Evolutionary conservation across 768 basidiomycete genomes (phyloP).

Genomic region (Lentinus tigrinus): DNA sequence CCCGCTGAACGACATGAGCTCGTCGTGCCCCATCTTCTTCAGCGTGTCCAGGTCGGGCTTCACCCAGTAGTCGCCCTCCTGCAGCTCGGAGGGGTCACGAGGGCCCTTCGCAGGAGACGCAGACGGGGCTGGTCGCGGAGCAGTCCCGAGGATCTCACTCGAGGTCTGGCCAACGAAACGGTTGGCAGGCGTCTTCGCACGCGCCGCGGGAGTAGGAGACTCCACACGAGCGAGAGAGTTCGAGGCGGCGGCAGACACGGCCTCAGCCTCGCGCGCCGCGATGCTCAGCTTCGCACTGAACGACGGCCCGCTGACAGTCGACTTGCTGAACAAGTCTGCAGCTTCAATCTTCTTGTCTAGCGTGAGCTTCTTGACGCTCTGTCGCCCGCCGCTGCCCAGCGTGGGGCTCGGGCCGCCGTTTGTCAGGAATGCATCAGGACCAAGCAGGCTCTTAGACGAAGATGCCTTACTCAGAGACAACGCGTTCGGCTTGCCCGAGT

Average conservation of each 20-base stretch:
- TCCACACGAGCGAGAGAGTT: slow-evolving; percentile 28
- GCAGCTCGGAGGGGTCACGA: slow-evolving; percentile 42
- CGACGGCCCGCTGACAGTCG: slow-evolving; percentile 46
- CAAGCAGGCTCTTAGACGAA: slow-evolving; percentile 34
- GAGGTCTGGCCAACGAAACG: slow-evolving; percentile 40
- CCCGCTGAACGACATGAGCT: slow-evolving; percentile 69
- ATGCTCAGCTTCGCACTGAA: slow-evolving; percentile 77
- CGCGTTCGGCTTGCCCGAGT: slow-evolving; percentile 53
- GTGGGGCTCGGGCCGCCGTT: slow-evolving; percentile 57
- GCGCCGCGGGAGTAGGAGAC: slow-evolving; percentile 18
- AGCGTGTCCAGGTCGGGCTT: slow-evolving; percentile 76
- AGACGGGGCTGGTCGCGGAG: slow-evolving; percentile 22
- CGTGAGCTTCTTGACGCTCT: slow-evolving; percentile 92
- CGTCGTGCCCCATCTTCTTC: slow-evolving; percentile 66
- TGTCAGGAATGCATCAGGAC: slow-evolving; percentile 62
- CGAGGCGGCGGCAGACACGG: slow-evolving; percentile 34
- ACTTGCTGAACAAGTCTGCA: slow-evolving; percentile 55
- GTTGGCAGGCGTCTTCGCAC: slow-evolving; percentile 37
- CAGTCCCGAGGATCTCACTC: slow-evolving; percentile 19
- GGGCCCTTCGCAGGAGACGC: slow-evolving; percentile 30
- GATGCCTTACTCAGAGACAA: slow-evolving; percentile 52
- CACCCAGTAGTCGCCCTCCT: slow-evolving; percentile 91
- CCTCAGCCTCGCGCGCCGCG: slow-evolving; percentile 74
- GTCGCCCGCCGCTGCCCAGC: slow-evolving; percentile 65
- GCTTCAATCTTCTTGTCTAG: slow-evolving; percentile 83